Evolutionary conservation across 2,329 filamentous ascomycete genomes (phyloP).

Genomic region (Aspergillus terreus): DNA sequence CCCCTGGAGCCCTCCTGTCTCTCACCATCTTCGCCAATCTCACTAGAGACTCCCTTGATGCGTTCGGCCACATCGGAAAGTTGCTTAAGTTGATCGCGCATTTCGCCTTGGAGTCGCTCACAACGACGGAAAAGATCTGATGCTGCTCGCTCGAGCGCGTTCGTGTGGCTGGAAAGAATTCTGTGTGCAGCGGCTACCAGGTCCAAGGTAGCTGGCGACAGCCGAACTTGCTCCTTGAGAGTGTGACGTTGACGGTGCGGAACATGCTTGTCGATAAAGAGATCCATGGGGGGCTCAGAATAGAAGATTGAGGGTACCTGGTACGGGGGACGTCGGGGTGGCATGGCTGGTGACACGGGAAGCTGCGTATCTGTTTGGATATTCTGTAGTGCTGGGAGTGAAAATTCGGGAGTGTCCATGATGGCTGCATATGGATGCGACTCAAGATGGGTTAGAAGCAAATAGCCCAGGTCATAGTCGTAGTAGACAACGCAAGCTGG

Average conservation of each 20-base stretch:
- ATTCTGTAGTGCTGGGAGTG: conserved; percentile 26
- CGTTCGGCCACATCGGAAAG: conserved; percentile 44
- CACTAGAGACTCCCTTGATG: conserved; percentile 40
- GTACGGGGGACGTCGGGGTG: conserved; percentile 40
- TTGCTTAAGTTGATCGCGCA: conserved; percentile 45
- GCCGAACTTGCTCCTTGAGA: conserved; percentile 43
- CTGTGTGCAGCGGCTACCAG: conserved; percentile 47
- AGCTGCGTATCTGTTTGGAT: conserved; percentile 19
- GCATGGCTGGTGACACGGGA: conserved; percentile 21
- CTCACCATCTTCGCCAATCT: conserved; percentile 34
- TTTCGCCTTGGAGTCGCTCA: conserved; percentile 45
- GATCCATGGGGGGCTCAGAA: conserved; percentile 33
- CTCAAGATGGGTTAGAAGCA: conserved; percentile 50
- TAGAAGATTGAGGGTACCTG: conserved; percentile 41
- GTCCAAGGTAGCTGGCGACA: conserved; percentile 48
- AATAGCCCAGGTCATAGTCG: conserved; percentile 56
- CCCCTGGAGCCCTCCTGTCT: conserved; percentile 29
- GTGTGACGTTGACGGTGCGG: conserved; percentile 40
- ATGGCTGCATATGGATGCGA: conserved; percentile 49
- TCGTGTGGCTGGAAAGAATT: conserved; percentile 44
- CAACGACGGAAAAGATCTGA: conserved; percentile 52
- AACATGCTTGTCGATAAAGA: conserved; percentile 42
- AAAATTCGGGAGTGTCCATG: conserved; percentile 47
- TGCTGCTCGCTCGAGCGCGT: conserved; percentile 44
- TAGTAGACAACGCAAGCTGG: conserved; percentile 52